Conservation (phyloP, 1,284 basidiomycete species). For the Apiotrichum veenhuisii region DNA sequence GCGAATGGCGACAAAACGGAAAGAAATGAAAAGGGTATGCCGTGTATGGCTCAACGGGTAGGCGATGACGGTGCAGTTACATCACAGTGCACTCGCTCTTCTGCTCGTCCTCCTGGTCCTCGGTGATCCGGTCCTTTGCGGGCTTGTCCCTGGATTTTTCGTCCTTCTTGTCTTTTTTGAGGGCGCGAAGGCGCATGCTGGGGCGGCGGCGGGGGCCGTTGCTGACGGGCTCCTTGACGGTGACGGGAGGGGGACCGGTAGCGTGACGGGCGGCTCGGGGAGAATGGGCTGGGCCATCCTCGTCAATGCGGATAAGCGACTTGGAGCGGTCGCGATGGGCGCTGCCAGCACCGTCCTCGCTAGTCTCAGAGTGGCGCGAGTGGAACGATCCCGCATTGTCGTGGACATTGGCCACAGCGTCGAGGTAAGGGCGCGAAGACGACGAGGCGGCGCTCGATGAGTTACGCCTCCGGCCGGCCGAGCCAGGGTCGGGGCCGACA, state of each 20-base stretch:
- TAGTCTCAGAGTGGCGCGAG: conserved; percentile 16
- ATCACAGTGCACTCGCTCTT: neutral
- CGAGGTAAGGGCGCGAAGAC: conserved; percentile 1
- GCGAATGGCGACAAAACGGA: neutral
- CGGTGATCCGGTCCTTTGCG: neutral
- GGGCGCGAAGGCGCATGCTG: neutral
- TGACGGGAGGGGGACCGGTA: neutral
- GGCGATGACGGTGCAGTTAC: neutral
- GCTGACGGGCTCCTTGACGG: neutral
- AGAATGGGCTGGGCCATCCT: conserved; percentile 14
- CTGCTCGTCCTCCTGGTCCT: neutral
- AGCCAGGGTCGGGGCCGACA: conserved; percentile 1
- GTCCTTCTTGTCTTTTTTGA: neutral
- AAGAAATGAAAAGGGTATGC: neutral
- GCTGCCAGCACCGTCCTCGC: conserved; percentile 10
- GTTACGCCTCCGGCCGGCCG: neutral
- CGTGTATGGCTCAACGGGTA: neutral
- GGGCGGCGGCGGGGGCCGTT: neutral
- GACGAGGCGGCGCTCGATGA: conserved; percentile 7
- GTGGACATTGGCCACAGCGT: neutral
- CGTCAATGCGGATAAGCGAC: conserved; percentile 19
- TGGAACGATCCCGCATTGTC: conserved; percentile 9
- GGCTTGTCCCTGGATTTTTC: neutral
- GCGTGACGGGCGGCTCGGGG: neutral
- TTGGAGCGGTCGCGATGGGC: conserved; percentile 10